A percentile compares a stretch with the other conserved stretches of the same genome.
These are phyloP conservation scores for Kodamaea neixiangensis DNA, from an alignment of 805 yeast genomes.

Conservation along the genomic window DNA sequence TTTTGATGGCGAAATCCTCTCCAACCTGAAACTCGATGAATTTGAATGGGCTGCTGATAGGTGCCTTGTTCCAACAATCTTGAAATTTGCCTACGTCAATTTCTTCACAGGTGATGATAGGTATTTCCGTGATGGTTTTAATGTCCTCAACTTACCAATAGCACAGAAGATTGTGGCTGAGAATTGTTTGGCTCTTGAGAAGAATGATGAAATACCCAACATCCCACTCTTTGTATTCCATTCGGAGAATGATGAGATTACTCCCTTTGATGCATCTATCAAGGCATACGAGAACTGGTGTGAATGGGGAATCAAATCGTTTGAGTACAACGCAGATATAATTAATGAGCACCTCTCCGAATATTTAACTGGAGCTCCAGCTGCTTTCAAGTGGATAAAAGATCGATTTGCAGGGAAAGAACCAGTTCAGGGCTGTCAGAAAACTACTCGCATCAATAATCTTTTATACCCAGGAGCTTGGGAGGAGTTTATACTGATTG, in stretches of 20 bases:
- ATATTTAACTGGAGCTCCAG: slow-evolving; percentile 14
- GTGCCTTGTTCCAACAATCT: slow-evolving; percentile 7
- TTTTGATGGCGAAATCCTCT: background rate
- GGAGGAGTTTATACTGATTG: background rate
- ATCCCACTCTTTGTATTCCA: slow-evolving; percentile 16
- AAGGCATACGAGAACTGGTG: slow-evolving; percentile 16
- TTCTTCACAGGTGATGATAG: slow-evolving; percentile 16
- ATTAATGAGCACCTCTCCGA: slow-evolving; percentile 19
- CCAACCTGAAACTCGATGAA: background rate
- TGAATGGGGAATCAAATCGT: slow-evolving; percentile 9
- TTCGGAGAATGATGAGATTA: slow-evolving; percentile 13
- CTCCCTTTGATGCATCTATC: slow-evolving; percentile 10
- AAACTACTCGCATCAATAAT: slow-evolving; percentile 45
- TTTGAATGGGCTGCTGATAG: slow-evolving; percentile 6
- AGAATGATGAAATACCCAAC: slow-evolving; percentile 13
- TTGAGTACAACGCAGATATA: slow-evolving; percentile 11
- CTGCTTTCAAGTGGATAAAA: slow-evolving; percentile 22
- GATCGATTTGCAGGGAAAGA: slow-evolving; percentile 17
- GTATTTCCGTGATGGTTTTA: slow-evolving; percentile 18
- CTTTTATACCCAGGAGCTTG: slow-evolving; percentile 45
- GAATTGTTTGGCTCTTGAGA: slow-evolving; percentile 23
- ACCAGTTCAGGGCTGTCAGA: slow-evolving; percentile 20
- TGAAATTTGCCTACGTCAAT: background rate
- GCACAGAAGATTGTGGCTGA: slow-evolving; percentile 17
- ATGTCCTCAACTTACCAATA: slow-evolving; percentile 14